Conservation (phyloP, 495 filamentous ascomycete genomes). For the Podospora tetraspora region DNA sequence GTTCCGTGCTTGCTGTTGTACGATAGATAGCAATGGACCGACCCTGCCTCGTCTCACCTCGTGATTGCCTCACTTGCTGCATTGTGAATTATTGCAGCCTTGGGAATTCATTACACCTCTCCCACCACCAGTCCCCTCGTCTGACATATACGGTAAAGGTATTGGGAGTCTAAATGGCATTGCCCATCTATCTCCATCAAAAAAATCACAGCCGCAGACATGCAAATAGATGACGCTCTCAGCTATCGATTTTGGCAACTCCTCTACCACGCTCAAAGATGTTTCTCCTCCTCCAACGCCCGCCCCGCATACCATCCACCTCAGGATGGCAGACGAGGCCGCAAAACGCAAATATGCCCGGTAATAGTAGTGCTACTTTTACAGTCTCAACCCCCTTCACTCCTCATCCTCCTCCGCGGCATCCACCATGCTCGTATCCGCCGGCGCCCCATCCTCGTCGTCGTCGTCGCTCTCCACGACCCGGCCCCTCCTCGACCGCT, state of each 20-base stretch:
- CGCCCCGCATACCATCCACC: too few relatives aligned
- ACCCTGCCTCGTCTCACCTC: neutral
- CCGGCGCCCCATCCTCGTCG: neutral
- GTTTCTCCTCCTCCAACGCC: neutral
- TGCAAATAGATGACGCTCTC: too few relatives aligned
- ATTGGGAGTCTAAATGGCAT: too few relatives aligned
- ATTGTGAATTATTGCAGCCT: too few relatives aligned
- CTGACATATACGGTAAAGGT: too few relatives aligned
- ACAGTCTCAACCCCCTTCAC: conserved; percentile 1
- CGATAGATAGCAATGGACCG: neutral
- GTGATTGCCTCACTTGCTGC: neutral
- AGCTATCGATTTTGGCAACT: too few relatives aligned
- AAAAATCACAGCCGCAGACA: too few relatives aligned
- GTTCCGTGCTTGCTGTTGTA: neutral
- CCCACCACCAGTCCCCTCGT: too few relatives aligned
- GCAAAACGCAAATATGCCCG: neutral
- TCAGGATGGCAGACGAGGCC: too few relatives aligned
- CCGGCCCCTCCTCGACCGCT: conserved; percentile 34
- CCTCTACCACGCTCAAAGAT: too few relatives aligned
- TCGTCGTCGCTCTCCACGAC: conserved; percentile 47
- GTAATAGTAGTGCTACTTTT: conserved; percentile 2
- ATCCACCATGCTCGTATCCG: conserved; percentile 36
- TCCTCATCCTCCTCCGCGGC: conserved; percentile 35
- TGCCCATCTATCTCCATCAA: too few relatives aligned
- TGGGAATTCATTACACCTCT: too few relatives aligned